Conservation (phyloP, 257 asterid species). For the Penstemon barbatus region DNA sequence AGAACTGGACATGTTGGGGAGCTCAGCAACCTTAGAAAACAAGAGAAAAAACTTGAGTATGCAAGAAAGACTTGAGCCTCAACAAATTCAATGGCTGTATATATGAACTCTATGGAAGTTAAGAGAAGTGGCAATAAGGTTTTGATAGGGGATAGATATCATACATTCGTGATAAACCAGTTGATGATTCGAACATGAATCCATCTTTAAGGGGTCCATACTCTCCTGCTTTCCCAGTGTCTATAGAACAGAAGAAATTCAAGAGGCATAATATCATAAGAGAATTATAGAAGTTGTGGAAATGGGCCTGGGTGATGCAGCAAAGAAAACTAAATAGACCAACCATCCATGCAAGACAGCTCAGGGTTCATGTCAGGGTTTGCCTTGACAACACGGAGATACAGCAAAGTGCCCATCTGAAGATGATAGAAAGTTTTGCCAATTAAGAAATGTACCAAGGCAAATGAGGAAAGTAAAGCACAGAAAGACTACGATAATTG, state of each 20-base stretch:
- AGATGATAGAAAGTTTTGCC: constrained; percentile 25
- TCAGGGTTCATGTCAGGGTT: constrained; percentile 91
- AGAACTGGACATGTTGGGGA: constrained; percentile 86
- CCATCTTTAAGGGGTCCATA: constrained; percentile 93
- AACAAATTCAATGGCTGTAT: not conserved
- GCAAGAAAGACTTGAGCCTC: not conserved
- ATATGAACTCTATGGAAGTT: not conserved
- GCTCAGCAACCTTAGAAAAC: constrained; percentile 60
- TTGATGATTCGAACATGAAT: constrained; percentile 86
- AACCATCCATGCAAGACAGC: constrained; percentile 95
- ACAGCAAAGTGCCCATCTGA: constrained; percentile 82
- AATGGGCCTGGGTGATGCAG: not conserved
- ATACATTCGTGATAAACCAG: constrained; percentile 84
- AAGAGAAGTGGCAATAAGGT: not conserved
- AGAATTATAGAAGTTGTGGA: constrained; percentile 12
- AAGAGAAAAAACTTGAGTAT: constrained; percentile 15
- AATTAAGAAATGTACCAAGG: constrained; percentile 22
- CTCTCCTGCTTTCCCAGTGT: constrained; percentile 83
- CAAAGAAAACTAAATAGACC: constrained; percentile 31
- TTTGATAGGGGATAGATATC: constrained; percentile 23
- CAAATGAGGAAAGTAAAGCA: constrained; percentile 13
- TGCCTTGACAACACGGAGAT: constrained; percentile 88
- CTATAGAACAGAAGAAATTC: constrained; percentile 37
- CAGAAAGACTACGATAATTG: constrained; percentile 13
- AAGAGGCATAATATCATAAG: not conserved